Evolutionary conservation across 108 stramenopile genomes (phyloP), one percentile per base, ranked within the genome.

Genomic region (Nitzschia sp.): DNA sequence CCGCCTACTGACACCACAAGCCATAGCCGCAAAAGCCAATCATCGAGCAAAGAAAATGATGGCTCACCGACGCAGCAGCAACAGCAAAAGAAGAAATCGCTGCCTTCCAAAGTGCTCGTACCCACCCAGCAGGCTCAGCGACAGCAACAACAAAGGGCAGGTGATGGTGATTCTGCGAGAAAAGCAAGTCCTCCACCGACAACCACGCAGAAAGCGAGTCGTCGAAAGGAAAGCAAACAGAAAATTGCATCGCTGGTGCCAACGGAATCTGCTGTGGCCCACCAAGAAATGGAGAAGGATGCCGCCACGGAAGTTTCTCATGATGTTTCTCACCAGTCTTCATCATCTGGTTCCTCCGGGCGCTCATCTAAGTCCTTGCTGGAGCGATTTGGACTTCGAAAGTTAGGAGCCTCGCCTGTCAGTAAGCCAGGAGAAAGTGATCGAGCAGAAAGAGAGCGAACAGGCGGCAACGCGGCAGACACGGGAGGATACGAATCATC

Each of bases 321-420:
- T 13, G 38, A 41, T 9, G 38, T 41, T 9, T 41, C 38, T 6
- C 38, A 41, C 38, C 9, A 41, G 13, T 9, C 38, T 6, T 9
- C 38, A 21, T n/a, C 17, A 19, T 50, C 48, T 22, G 21, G 48
- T 50, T 50, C 48, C 4, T 50, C 48, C 16, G 48, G 48, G 19
- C 13, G 19, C 4, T 41, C 38, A 41, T 16, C 48, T 5, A 50
- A 50, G 19, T 50, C 48, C 19, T 22, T 50, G 19, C 19, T 50
- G 48, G 48, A 50, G 19, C 48, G 13, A 50, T 22, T 50, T 50
- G 48, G 48, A 11, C 19, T 50, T 50, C 48, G 48, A 41, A 41
- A 41, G 13, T 13, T 9, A 13, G 38, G 9, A 6, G 13, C 38
- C 9, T n/a, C n/a, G n/a, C n/a, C n/a, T n/a, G n/a, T n/a, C n/a